These are phyloP conservation scores for Limnomonas spitsbergensis DNA, from an alignment of 139 green algal genomes.

Conservation along the genomic window DNA sequence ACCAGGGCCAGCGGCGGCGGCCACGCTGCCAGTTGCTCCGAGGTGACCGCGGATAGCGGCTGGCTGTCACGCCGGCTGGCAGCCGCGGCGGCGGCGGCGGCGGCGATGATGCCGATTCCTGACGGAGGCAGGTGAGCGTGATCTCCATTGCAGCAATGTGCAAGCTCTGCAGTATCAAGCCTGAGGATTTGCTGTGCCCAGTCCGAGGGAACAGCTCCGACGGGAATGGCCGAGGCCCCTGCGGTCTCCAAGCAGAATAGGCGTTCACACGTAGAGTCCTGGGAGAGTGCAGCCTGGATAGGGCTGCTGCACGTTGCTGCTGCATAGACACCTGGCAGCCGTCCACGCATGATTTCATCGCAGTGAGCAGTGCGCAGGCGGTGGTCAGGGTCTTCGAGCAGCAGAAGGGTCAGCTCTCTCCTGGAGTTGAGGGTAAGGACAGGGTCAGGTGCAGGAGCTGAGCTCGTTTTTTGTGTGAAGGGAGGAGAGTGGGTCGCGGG, in stretches of 20 bases:
- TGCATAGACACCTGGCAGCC: background rate
- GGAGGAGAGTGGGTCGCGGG: no score
- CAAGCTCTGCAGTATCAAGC: conserved; percentile 1
- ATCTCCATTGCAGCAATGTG: no score
- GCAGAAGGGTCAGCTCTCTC: conserved; percentile 22
- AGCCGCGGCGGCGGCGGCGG: no score
- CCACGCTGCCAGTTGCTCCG: background rate
- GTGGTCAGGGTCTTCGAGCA: conserved; percentile 35
- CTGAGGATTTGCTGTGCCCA: background rate
- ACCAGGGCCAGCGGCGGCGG: background rate
- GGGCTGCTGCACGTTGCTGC: background rate
- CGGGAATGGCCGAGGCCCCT: background rate
- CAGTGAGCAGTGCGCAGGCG: conserved; percentile 22
- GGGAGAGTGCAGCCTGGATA: background rate
- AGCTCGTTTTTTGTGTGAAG: no score
- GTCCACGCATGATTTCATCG: conserved; percentile 5
- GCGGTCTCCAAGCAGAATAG: background rate
- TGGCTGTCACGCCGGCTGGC: background rate
- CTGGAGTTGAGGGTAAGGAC: no score
- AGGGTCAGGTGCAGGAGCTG: no score
- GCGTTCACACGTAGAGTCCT: background rate
- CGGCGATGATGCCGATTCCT: background rate
- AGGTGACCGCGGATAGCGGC: no score
- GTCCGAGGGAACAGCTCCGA: background rate
- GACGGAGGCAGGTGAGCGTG: no score